A percentile compares a stretch with the other conserved stretches of the same genome.
Conservation (phyloP, 176 grass and related monocot genomes). For the Zoysia japonica region DNA sequence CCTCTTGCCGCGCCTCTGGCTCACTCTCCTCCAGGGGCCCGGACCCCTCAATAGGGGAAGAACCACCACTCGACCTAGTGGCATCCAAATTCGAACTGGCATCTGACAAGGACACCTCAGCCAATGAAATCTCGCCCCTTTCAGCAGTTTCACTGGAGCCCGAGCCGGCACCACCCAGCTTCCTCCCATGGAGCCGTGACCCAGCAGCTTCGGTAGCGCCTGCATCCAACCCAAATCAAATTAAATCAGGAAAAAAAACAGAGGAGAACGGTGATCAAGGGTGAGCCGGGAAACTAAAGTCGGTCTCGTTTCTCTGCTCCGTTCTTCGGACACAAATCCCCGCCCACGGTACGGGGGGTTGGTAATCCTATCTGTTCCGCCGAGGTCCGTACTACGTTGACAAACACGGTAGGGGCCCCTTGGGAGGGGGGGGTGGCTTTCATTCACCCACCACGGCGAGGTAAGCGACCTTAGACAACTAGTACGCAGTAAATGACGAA, state of each 20-base stretch:
- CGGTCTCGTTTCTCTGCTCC: background rate
- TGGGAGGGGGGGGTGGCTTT: background rate
- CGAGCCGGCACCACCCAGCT: background rate
- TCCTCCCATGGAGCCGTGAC: background rate
- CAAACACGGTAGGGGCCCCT: no score
- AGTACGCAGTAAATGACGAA: background rate
- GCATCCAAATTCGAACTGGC: slow-evolving; percentile 37
- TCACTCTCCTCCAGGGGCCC: slow-evolving; percentile 21
- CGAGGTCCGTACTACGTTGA: no score
- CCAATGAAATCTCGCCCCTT: slow-evolving; percentile 23
- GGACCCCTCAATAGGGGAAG: slow-evolving; percentile 5
- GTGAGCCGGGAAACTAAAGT: background rate
- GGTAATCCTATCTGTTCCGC: no score
- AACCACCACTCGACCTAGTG: slow-evolving; percentile 1
- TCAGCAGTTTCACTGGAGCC: slow-evolving; percentile 32
- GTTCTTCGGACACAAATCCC: background rate
- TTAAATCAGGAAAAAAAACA: slow-evolving; percentile 10
- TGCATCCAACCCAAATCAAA: slow-evolving; percentile 37
- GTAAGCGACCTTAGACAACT: background rate
- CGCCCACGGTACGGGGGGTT: no score
- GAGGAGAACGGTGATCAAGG: background rate
- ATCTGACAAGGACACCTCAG: slow-evolving; percentile 47
- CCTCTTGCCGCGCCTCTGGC: slow-evolving; percentile 3
- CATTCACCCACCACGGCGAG: background rate
- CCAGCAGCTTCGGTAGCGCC: slow-evolving; percentile 19